phyloP scores from a whole-genome alignment of 2,329 filamentous ascomycete genomes.

The Shiraia sp. region DNA sequence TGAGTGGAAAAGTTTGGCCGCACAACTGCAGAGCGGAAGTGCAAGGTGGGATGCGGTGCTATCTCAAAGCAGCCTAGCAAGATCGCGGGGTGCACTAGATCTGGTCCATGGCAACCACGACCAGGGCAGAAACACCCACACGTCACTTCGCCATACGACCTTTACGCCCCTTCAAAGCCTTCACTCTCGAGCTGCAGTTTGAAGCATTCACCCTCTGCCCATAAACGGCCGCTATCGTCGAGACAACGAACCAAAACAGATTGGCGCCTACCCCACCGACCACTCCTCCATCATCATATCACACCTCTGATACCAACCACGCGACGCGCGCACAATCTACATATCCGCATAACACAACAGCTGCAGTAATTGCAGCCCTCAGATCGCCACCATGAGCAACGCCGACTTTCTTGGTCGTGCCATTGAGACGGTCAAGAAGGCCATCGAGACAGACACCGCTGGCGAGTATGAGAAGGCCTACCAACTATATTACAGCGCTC shows the following conservation, averaged over 20 bases:
- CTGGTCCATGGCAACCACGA: conserved; percentile 17
- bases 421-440: conserved; percentile 95
- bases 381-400: conserved; percentile 73
- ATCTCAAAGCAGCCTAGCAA: conserved; percentile 29
- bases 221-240: not conserved
- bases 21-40: conserved; percentile 9
- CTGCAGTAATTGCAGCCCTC: conserved; percentile 8
- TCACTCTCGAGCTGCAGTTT: not conserved
- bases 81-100: conserved; percentile 18
- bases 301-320: conserved; percentile 6
- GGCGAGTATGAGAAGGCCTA: conserved; percentile 98
- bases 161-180: not conserved
- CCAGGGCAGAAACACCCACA: conserved; percentile 3
- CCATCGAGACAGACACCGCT: conserved; percentile 93
- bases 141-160: not conserved
- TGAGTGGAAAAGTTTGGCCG: conserved; percentile 18
- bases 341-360: not conserved
- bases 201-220: too few relatives aligned
- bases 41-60: conserved; percentile 27
- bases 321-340: conserved; percentile 12
- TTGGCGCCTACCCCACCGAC: conserved; percentile 14
- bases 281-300: conserved; percentile 13
- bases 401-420: conserved; percentile 96
- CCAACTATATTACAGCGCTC: conserved; percentile 87
- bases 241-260: conserved; percentile 1